Conservation (phyloP, 129 eudicot genomes). For the Saposhnikovia divaricata region DNA sequence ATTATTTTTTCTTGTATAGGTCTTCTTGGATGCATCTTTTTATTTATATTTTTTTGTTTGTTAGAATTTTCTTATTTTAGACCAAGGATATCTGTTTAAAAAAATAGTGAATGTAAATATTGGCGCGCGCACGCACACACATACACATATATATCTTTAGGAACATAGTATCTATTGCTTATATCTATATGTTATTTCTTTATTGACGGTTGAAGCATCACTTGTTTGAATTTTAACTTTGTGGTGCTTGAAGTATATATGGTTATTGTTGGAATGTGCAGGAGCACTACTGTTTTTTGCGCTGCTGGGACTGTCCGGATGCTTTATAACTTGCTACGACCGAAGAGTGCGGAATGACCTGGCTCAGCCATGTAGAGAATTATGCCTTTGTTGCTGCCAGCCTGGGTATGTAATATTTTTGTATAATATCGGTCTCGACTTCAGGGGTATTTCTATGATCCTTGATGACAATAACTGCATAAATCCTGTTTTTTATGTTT, state of each 20-base stretch:
- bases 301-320: conserved; percentile 83
- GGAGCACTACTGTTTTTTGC: conserved; percentile 94
- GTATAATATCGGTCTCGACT: background rate
- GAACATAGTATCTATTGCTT: background rate
- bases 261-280: conserved; percentile 28
- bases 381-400: conserved; percentile 96
- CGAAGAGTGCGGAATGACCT: conserved; percentile 93
- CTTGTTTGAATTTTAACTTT: background rate
- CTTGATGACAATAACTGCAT: background rate
- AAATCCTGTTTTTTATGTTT: background rate
- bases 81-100: background rate
- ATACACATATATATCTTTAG: background rate
- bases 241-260: background rate
- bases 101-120: background rate
- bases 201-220: background rate
- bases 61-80: background rate
- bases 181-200: background rate
- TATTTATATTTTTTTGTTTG: background rate
- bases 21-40: background rate
- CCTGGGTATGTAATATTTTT: conserved; percentile 56
- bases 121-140: background rate
- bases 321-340: conserved; percentile 94
- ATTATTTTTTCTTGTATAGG: background rate
- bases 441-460: background rate
- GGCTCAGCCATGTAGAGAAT: conserved; percentile 95